Conservation (phyloP, 2,329 filamentous ascomycete species). For the Sporothrix mexicana region DNA sequence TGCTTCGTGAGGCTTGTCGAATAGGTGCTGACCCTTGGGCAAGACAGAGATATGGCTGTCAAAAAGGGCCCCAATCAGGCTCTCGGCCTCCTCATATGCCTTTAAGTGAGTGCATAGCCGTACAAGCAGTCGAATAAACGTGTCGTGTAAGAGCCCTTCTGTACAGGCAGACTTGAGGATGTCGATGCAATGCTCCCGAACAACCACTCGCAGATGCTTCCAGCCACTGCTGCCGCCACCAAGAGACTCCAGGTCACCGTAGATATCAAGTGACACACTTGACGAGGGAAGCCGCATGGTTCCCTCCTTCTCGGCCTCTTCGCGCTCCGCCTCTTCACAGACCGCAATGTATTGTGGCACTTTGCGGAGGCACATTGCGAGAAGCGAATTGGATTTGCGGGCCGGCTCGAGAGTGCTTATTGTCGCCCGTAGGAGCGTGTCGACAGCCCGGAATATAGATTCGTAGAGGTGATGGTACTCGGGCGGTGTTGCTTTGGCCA, state of each 20-base stretch:
- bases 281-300: constrained; percentile 46
- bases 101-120: constrained; percentile 49
- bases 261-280: constrained; percentile 53
- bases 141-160: constrained; percentile 50
- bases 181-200: constrained; percentile 54
- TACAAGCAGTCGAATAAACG: constrained; percentile 50
- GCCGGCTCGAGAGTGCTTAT: constrained; percentile 25
- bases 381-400: constrained; percentile 47
- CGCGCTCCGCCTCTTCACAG: constrained; percentile 51
- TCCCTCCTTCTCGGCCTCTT: constrained; percentile 48
- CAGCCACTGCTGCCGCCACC: constrained; percentile 50
- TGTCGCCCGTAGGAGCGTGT: constrained; percentile 53
- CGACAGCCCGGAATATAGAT: constrained; percentile 53
- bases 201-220: constrained; percentile 53
- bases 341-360: constrained; percentile 55
- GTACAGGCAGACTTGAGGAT: constrained; percentile 51
- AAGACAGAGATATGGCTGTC: not conserved
- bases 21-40: not conserved
- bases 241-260: constrained; percentile 55
- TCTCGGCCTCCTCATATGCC: constrained; percentile 50
- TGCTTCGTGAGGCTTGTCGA: not conserved
- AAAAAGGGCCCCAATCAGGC: constrained; percentile 48
- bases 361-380: constrained; percentile 56
- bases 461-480: constrained; percentile 50
- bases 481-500: constrained; percentile 44